Evolutionary conservation across 2,329 filamentous ascomycete species (phyloP).

Genomic region (Trichoderma arundinaceum): DNA sequence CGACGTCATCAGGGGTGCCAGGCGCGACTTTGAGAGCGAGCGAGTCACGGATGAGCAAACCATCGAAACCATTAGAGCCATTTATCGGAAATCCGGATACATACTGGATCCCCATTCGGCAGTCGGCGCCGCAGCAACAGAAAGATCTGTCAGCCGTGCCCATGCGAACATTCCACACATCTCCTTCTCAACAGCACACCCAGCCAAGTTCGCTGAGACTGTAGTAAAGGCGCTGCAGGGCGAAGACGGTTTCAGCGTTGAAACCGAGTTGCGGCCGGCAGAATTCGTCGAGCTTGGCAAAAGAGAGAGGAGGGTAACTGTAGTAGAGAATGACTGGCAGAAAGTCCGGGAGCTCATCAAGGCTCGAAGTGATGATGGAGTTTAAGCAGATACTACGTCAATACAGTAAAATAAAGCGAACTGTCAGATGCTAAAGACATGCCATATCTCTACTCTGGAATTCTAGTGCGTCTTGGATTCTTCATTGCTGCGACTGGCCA

Average conservation of each 20-base stretch:
- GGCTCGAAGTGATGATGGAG: conserved; percentile 71
- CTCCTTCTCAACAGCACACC: conserved; percentile 89
- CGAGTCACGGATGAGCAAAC: conserved; percentile 70
- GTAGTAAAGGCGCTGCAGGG: conserved; percentile 79
- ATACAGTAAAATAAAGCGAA: too few species aligned
- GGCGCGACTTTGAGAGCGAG: conserved; percentile 81
- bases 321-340: conserved; percentile 74
- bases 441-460: too few species aligned
- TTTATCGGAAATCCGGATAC: conserved; percentile 69
- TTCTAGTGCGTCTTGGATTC: too few species aligned
- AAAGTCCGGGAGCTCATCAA: conserved; percentile 77
- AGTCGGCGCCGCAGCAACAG: conserved; percentile 79
- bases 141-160: conserved; percentile 67
- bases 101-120: conserved; percentile 93
- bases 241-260: conserved; percentile 76
- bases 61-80: conserved; percentile 64
- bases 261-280: conserved; percentile 73
- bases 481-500: too few species aligned
- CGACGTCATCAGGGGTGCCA: conserved; percentile 73
- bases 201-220: conserved; percentile 89
- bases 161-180: conserved; percentile 69
- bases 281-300: conserved; percentile 82
- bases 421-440: too few species aligned
- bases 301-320: conserved; percentile 74
- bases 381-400: conserved; percentile 45